A percentile compares a stretch with the other conserved stretches of the same genome.
phyloP scores from a whole-genome alignment of 768 basidiomycete species.

The Tylopilus rubrobrunneus region DNA sequence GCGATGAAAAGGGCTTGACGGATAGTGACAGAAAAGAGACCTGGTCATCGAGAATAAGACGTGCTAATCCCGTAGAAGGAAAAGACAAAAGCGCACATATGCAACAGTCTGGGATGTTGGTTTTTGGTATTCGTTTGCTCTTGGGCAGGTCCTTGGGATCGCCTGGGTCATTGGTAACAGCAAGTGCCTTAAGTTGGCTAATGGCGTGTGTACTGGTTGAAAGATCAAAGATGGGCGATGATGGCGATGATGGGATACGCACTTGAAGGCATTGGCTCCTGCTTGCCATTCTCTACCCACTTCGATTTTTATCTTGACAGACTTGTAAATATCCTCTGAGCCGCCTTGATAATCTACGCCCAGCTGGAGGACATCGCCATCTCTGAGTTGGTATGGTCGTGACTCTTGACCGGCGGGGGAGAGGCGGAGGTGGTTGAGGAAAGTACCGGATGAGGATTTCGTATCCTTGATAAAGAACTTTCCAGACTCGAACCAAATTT shows the following conservation, averaged over 20 bases:
- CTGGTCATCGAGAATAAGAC: conserved; percentile 25
- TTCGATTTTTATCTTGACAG: conserved; percentile 94
- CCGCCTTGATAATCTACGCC: conserved; percentile 99
- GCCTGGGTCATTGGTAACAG: conserved; percentile 34
- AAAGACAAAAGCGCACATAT: conserved; percentile 61
- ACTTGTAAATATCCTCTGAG: conserved; percentile 94
- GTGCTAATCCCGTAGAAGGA: neutral
- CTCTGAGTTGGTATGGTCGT: conserved; percentile 72
- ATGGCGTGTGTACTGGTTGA: conserved; percentile 60
- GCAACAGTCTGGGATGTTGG: conserved; percentile 78
- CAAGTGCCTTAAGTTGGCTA: conserved; percentile 75
- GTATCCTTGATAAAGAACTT: conserved; percentile 90
- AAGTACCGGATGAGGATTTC: conserved; percentile 87
- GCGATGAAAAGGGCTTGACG: conserved; percentile 97
- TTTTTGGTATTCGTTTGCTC: conserved; percentile 33
- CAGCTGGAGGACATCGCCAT: conserved; percentile 91
- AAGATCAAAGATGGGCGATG: neutral
- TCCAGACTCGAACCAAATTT: conserved; percentile 77
- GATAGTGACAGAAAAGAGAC: conserved; percentile 84
- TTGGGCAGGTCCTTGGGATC: conserved; percentile 14
- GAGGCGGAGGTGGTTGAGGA: conserved; percentile 92
- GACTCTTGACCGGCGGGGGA: conserved; percentile 80
- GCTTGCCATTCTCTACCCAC: conserved; percentile 89
- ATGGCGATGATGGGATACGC: neutral
- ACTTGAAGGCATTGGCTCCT: conserved; percentile 86